Base-by-base conservation (phyloP, 1,284 basidiomycete genomes). In the Malassezia furfur region DNA sequence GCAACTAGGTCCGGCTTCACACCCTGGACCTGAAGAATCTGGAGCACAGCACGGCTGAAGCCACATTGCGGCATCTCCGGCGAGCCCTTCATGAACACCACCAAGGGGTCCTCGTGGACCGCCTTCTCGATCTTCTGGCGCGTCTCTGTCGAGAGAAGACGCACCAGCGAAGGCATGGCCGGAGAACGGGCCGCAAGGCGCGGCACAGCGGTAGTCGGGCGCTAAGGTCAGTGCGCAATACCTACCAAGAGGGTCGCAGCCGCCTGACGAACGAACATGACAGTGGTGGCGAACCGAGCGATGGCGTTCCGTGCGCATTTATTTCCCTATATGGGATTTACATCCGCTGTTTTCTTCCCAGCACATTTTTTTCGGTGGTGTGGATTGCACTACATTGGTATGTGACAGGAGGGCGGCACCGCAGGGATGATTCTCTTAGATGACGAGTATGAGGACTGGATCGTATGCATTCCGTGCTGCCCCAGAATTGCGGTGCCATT, bases 71-170 rank as follows among this genome's bases (percentile, higher is more conserved):
- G 85, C 41, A 77, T 64, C n/a, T 82, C 79, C 1, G 84, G 85
- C 0, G 82, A 84, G 34, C 85, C 89, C 77, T 94, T 94, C 89
- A 94, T 93, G 79, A 94, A 94, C 11, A 94, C 78, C 15, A 94
- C 90, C 5, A 93, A 80, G 0, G 88, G 87, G 59, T 82, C 83
- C 2, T 80, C 75, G 10, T 81, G 78, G 35, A 91, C 82, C 7
- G 52, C 79, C 54, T 70, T 61, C 60, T 80, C 78, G 59, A 81
- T 80, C 60, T 78, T 76, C 61, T 76, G 74, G 45, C 77, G 69
- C 14, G 77, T 77, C 48, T 79, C 75, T 22, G 73, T 73, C 7
- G 77, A 77, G 17, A 81, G 70, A 9, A 67, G 58, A n/a, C 79
- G 74, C 9, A 57, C 44, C 22, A 57, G 8, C 31, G 50, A 48